Conservation (phyloP, 306 rosid genomes). For the Purshia tridentata region DNA sequence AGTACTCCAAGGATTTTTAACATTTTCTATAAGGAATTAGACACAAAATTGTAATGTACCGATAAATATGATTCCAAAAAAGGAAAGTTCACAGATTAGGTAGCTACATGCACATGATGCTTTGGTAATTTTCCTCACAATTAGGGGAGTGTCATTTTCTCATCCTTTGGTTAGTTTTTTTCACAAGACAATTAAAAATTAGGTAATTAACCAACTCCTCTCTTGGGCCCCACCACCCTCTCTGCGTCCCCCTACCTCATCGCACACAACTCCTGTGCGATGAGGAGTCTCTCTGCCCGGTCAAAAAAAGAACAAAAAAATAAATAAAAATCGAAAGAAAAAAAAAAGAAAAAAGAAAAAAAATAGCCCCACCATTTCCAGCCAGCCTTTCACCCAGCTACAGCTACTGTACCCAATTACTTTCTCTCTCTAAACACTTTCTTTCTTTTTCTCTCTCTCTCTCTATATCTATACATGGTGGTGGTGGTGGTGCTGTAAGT, state of each 20-base stretch:
- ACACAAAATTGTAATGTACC: too few relatives aligned
- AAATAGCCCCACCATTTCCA: conserved; percentile 29
- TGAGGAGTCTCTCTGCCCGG: neutral
- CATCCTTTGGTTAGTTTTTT: too few relatives aligned
- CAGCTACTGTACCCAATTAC: conserved; percentile 17
- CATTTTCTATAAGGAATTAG: too few relatives aligned
- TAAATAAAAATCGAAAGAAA: neutral
- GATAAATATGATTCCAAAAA: too few relatives aligned
- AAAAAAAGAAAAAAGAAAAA: neutral
- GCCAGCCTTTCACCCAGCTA: conserved; percentile 15
- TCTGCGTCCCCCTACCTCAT: neutral
- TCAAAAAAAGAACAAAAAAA: neutral
- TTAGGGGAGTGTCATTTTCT: too few relatives aligned
- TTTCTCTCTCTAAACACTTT: conserved; percentile 13
- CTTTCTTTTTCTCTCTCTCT: neutral
- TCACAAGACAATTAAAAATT: too few relatives aligned
- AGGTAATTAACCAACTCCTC: neutral
- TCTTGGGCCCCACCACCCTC: neutral
- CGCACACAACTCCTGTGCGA: neutral
- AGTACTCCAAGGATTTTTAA: too few relatives aligned
- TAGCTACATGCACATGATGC: too few relatives aligned
- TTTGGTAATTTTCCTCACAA: too few relatives aligned
- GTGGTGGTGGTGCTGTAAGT: neutral
- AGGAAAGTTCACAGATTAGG: too few relatives aligned
- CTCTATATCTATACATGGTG: neutral